Evolutionary conservation across 805 yeast genomes (phyloP), one percentile per base, ranked within the genome.

Genomic region (Isabelozyma heimii): DNA sequence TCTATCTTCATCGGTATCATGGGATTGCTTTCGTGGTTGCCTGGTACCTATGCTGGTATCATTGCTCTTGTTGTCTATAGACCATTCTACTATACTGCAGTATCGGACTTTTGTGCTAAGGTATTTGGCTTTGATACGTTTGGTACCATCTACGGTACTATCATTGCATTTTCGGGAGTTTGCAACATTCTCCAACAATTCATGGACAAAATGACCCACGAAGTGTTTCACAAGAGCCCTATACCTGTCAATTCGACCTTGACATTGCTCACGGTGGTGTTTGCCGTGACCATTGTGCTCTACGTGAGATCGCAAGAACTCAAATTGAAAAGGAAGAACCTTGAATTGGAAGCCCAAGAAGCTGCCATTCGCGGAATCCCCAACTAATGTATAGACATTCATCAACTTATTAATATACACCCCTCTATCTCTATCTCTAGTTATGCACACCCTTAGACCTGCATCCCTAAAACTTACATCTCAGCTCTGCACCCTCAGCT

Each of bases 121-220:
- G 83, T 79, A 43, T 83, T 82, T 61, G 86, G 87, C 1, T 75
- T 78, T 53, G 83, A 80, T 56, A 79, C 85, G 9, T 79, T 81
- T 60, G 85, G 87, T 38, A 77, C 82, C 1, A 85, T 92, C 6
- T 92, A 92, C 62, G 98, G 98, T 0, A 69, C 91, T 15, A 77
- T 91, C 59, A 89, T 91, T 60, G 85, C 91, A 49, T 72, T 87
- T 51, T 82, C 96, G 13, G 97, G 97, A 5, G 51, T 86, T n/a
- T 81, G 85, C 65, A 91, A 91, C 65, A 73, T 89, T 56, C 60
- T 80, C 5, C 97, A 89, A 60, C 83, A 86, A 17, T 67, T 71
- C 2, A 66, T 92, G 60, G 97, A 91, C 62, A 72, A 70, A 42
- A 57, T 77, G 37, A 91, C 97, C 0, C 96, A 89, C 62, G 74